A percentile compares a stretch with the other conserved stretches of the same genome.
phyloP scores from a whole-genome alignment of 129 eudicot species.

The Pittosporum tobira region DNA sequence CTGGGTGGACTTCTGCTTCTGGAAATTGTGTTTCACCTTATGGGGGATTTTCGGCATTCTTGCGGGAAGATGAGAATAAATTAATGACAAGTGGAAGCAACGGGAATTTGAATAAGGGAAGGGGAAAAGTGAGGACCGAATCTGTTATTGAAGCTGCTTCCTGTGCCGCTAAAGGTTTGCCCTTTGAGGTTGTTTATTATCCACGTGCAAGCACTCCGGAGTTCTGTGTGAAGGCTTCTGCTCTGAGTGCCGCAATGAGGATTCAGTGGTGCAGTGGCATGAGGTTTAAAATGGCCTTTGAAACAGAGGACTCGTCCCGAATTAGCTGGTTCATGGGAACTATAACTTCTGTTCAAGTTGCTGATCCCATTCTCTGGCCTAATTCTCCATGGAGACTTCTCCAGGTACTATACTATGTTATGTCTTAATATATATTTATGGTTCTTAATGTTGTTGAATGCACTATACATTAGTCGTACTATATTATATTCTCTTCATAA shows the following conservation, averaged over 20 bases:
- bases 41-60: conserved; percentile 39
- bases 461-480: too few species aligned
- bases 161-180: conserved; percentile 66
- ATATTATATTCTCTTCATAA: too few species aligned
- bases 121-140: conserved; percentile 58
- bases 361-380: conserved; percentile 78
- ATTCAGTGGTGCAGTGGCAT: conserved; percentile 76
- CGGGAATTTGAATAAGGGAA: conserved; percentile 25
- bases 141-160: conserved; percentile 60
- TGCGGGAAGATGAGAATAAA: conserved; percentile 53
- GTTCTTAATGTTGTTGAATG: too few species aligned
- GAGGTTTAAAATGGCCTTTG: conserved; percentile 94
- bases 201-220: conserved; percentile 86
- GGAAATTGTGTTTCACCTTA: conserved; percentile 36
- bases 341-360: conserved; percentile 60
- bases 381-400: conserved; percentile 86
- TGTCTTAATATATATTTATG: not conserved
- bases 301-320: conserved; percentile 80
- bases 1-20: conserved; percentile 58
- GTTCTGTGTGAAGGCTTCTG: conserved; percentile 66
- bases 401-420: conserved; percentile 38
- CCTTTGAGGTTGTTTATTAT: conserved; percentile 72
- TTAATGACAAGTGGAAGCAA: conserved; percentile 29
- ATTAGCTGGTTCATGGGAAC: conserved; percentile 95
- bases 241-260: conserved; percentile 58